Conservation (phyloP, 371 early-diverging fungal species). For the Mortierella sp. region DNA sequence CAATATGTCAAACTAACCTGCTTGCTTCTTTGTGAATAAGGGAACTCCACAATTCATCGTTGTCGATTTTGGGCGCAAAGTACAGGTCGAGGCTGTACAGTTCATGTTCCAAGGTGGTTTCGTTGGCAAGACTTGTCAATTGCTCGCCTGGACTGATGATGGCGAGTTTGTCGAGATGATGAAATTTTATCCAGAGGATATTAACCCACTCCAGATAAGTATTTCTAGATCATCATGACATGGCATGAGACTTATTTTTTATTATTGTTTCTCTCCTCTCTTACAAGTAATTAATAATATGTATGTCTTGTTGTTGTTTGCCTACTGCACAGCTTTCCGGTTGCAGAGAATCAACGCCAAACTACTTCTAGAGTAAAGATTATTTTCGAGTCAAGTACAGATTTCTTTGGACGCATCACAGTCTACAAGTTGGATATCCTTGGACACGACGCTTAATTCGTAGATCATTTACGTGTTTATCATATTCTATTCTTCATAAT, state of each 20-base stretch:
- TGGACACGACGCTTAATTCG: constrained; percentile 56
- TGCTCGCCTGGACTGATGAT: constrained; percentile 59
- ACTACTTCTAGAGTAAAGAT: constrained; percentile 67
- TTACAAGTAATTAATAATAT: too few relatives aligned
- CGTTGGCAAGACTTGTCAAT: constrained; percentile 79
- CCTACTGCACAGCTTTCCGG: constrained; percentile 53
- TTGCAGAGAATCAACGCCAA: constrained; percentile 43
- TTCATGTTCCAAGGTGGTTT: constrained; percentile 96
- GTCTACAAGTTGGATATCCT: constrained; percentile 83
- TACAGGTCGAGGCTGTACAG: constrained; percentile 58
- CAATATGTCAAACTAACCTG: too few relatives aligned
- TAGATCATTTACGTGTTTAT: too few relatives aligned
- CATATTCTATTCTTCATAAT: not conserved
- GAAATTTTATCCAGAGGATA: constrained; percentile 78
- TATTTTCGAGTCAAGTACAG: constrained; percentile 82
- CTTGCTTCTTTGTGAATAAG: constrained; percentile 42
- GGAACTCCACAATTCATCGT: constrained; percentile 87
- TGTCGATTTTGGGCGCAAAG: constrained; percentile 76
- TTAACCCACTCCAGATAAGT: constrained; percentile 70
- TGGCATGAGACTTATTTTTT: too few relatives aligned
- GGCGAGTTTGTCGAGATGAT: constrained; percentile 62
- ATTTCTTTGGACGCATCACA: constrained; percentile 92
- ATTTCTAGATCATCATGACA: too few relatives aligned
- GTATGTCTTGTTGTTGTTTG: constrained; percentile 5
- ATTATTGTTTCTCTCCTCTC: too few relatives aligned